phyloP scores from a whole-genome alignment of 2,329 filamentous ascomycete species.

The Didymella sp. region DNA sequence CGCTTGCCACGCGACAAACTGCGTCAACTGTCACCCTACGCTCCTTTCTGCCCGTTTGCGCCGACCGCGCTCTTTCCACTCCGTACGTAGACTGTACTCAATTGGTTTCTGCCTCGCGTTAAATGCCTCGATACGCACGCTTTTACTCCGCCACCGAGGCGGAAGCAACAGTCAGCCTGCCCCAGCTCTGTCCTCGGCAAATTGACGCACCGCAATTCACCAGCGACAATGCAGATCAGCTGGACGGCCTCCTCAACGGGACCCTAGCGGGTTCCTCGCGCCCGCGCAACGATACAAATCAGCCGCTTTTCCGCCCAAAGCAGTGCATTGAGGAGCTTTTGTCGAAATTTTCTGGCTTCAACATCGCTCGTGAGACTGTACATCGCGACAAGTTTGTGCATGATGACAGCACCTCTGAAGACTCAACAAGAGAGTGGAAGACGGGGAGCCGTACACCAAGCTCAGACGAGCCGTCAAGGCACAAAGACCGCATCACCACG shows the following conservation, averaged over 20 bases:
- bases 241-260: not conserved
- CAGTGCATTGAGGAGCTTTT: not conserved
- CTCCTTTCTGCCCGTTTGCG: not conserved
- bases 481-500: not conserved
- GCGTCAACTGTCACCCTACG: not conserved
- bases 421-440: conserved; percentile 2
- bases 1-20: not conserved
- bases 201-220: not conserved
- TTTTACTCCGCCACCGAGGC: conserved; percentile 11
- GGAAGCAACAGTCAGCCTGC: conserved; percentile 1
- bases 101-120: not conserved
- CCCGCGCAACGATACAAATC: conserved; percentile 5
- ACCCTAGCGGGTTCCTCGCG: not conserved
- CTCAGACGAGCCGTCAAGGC: conserved; percentile 11
- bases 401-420: conserved; percentile 5
- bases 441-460: conserved; percentile 13
- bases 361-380: not conserved
- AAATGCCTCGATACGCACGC: conserved; percentile 8
- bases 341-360: not conserved
- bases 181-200: not conserved
- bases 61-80: not conserved
- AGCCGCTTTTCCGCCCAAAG: not conserved
- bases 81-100: not conserved
- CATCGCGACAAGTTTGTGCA: conserved; percentile 1
- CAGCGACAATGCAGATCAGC: not conserved